Percentiles rank a stretch among this genome's conserved stretches.
phyloP scores from a whole-genome alignment of 768 basidiomycete genomes.

The Trametopsis cervina region DNA sequence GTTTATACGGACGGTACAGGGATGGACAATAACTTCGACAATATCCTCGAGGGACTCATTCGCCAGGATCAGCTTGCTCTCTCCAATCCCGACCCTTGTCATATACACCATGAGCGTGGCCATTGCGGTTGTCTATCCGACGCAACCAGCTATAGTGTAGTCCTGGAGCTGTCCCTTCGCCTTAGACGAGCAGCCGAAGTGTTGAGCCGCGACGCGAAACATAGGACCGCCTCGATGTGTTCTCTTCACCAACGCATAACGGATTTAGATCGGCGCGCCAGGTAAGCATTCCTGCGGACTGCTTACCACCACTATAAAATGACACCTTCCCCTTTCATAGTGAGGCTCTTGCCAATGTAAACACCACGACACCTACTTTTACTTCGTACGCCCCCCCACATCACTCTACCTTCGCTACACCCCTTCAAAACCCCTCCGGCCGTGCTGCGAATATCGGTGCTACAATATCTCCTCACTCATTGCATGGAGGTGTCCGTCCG shows the following conservation, averaged over 20 bases:
- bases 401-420: background rate
- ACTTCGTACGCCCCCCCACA: constrained; percentile 4
- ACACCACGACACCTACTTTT: constrained; percentile 1
- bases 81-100: background rate
- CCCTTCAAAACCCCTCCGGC: background rate
- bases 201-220: constrained; percentile 40
- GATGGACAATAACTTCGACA: constrained; percentile 16
- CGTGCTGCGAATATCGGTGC: background rate
- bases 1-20: constrained; percentile 7
- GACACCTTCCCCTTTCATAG: no score
- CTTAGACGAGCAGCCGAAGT: constrained; percentile 52
- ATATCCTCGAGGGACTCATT: constrained; percentile 20
- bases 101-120: constrained; percentile 4
- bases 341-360: constrained; percentile 12
- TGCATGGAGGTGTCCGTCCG: constrained; percentile 5
- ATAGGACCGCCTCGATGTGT: constrained; percentile 27
- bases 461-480: constrained; percentile 16
- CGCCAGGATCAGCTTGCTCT: constrained; percentile 8
- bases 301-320: background rate
- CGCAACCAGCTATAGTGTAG: constrained; percentile 43
- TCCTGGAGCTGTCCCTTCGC: constrained; percentile 59
- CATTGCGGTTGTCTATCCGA: constrained; percentile 59
- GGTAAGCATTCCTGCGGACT: constrained; percentile 30
- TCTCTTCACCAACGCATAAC: constrained; percentile 37
- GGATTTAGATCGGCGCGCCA: constrained; percentile 45